Evolutionary conservation across 371 early-diverging fungal genomes (phyloP).

Genomic region (Apophysomyces variabilis): DNA sequence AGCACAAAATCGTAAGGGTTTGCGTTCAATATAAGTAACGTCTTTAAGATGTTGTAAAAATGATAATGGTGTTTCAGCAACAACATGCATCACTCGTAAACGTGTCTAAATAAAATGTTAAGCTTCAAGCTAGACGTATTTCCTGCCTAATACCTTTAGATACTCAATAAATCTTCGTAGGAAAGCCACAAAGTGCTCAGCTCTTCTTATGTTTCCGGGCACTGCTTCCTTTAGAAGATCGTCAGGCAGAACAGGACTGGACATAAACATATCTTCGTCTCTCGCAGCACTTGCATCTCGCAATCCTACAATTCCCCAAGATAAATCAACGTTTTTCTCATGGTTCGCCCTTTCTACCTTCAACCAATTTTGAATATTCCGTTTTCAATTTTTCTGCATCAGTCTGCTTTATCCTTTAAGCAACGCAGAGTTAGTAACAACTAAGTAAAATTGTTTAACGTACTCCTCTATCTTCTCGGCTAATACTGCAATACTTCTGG

Average conservation of each 20-base stretch:
- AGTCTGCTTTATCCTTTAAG: conserved; percentile 74
- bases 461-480: conserved; percentile 75
- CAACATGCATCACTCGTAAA: conserved; percentile 96
- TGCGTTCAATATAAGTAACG: conserved; percentile 91
- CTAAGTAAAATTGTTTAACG: conserved; percentile 11
- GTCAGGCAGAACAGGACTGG: conserved; percentile 89
- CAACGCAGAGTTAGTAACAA: neutral
- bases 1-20: conserved; percentile 93
- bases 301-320: conserved; percentile 54
- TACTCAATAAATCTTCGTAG: conserved; percentile 98
- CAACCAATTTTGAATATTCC: conserved; percentile 89
- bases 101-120: conserved; percentile 70
- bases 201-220: conserved; percentile 98
- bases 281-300: conserved; percentile 74
- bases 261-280: conserved; percentile 78
- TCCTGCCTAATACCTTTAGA: conserved; percentile 72
- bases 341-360: conserved; percentile 49
- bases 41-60: conserved; percentile 95
- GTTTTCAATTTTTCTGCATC: conserved; percentile 86
- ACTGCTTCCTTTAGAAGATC: conserved; percentile 93
- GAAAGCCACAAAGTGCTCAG: conserved; percentile 98
- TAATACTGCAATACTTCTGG: conserved; percentile 77
- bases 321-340: neutral
- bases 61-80: conserved; percentile 94
- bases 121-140: conserved; percentile 1